Percentiles rank a stretch among this genome's conserved stretches.
phyloP scores from a whole-genome alignment of 257 asterid genomes.

The Coffea canephora region DNA sequence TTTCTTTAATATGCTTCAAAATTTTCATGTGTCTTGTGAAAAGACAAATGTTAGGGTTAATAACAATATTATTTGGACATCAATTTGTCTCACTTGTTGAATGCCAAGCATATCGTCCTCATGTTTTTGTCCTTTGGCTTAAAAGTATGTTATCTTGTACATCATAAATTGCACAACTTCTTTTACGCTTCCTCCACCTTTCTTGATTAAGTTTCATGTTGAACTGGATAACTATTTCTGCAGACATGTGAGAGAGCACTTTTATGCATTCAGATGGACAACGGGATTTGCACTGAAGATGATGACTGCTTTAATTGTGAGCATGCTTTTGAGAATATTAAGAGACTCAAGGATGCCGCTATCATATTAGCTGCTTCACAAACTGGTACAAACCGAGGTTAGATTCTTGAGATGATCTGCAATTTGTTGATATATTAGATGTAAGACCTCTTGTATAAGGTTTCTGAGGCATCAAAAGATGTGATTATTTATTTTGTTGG shows the following conservation, averaged over 20 bases:
- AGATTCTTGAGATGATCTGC: not conserved
- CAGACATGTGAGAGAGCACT: conserved; percentile 84
- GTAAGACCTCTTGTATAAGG: not conserved
- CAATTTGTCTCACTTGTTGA: not conserved
- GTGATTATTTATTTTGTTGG: not conserved
- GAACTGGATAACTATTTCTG: conserved; percentile 12
- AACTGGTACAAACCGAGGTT: conserved; percentile 49
- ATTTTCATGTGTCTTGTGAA: not conserved
- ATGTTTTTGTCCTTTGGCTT: not conserved
- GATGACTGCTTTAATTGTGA: conserved; percentile 23
- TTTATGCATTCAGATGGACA: conserved; percentile 28
- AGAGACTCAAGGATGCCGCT: conserved; percentile 52
- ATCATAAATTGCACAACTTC: not conserved
- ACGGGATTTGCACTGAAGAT: conserved; percentile 24
- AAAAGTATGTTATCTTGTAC: no score
- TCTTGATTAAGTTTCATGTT: conserved; percentile 7
- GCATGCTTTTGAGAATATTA: conserved; percentile 43
- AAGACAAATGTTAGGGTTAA: no score
- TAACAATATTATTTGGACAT: not conserved
- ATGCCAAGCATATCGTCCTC: not conserved
- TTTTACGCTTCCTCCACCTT: not conserved
- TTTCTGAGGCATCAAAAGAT: not conserved
- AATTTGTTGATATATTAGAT: not conserved
- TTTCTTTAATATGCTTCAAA: not conserved
- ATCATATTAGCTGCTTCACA: conserved; percentile 48